Evolutionary conservation across 2,329 filamentous ascomycete species (phyloP).

Genomic region (Microdochium bolleyi): DNA sequence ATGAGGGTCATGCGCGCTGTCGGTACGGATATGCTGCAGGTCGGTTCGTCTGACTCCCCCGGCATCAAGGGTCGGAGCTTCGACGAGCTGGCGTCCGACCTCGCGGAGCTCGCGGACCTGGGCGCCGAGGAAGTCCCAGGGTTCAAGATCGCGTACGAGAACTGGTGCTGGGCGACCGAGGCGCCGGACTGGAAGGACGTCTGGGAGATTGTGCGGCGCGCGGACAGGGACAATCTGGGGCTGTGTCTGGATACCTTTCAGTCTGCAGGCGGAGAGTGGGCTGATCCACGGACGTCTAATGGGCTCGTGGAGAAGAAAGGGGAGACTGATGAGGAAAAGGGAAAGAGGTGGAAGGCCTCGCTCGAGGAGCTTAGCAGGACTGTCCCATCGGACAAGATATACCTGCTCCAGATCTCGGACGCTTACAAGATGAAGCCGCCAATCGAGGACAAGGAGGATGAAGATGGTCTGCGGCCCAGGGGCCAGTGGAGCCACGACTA

Average conservation of each 20-base stretch:
- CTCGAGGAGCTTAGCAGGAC: constrained; percentile 46
- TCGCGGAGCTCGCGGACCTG: constrained; percentile 56
- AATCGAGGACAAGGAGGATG: constrained; percentile 37
- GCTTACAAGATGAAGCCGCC: constrained; percentile 57
- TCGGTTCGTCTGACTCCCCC: constrained; percentile 55
- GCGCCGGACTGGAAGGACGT: constrained; percentile 61
- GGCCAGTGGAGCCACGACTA: constrained; percentile 66
- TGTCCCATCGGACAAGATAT: constrained; percentile 64
- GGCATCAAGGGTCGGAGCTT: constrained; percentile 39
- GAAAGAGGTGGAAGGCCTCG: constrained; percentile 41
- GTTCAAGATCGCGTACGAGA: constrained; percentile 65
- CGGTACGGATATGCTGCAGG: constrained; percentile 64
- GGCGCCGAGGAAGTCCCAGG: constrained; percentile 37
- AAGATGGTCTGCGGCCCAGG: constrained; percentile 48
- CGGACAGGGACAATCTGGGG: constrained; percentile 58
- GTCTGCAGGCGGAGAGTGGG: constrained; percentile 64
- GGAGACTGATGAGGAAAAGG: constrained; percentile 31
- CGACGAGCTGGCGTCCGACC: constrained; percentile 47
- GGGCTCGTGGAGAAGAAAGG: constrained; percentile 43
- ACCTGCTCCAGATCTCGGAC: constrained; percentile 66
- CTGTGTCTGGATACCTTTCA: constrained; percentile 76
- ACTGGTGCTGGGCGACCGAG: constrained; percentile 74
- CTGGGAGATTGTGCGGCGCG: constrained; percentile 58
- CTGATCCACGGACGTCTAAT: constrained; percentile 56
- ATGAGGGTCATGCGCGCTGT: constrained; percentile 62